Evolutionary conservation across 306 rosid species (phyloP).

Genomic region (Lagenaria siceraria): DNA sequence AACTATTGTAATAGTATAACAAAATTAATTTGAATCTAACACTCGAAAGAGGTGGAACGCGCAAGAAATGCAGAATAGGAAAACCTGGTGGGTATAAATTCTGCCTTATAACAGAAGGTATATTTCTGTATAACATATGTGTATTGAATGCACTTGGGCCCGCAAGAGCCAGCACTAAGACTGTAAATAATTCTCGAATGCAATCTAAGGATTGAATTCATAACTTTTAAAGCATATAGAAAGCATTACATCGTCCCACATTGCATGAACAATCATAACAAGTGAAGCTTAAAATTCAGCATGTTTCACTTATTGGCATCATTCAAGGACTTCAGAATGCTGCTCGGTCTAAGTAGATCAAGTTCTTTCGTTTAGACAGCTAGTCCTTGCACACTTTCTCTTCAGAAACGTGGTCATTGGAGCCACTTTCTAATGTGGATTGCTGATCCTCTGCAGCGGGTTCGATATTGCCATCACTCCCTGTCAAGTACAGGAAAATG

Average conservation of each 20-base stretch:
- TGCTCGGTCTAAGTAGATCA: neutral
- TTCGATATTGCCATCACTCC: slow-evolving; percentile 17
- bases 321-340: neutral
- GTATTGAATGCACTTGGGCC: neutral
- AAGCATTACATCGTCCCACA: neutral
- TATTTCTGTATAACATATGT: neutral
- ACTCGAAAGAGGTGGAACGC: neutral
- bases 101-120: neutral
- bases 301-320: slow-evolving; percentile 7
- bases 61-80: neutral
- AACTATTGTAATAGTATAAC: too few species aligned
- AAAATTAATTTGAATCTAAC: neutral
- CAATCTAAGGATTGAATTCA: slow-evolving; percentile 7
- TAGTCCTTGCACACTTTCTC: slow-evolving; percentile 21
- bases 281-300: slow-evolving; percentile 10
- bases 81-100: neutral
- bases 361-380: slow-evolving; percentile 5
- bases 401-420: slow-evolving; percentile 17
- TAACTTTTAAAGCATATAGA: neutral
- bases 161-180: neutral
- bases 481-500: slow-evolving; percentile 9
- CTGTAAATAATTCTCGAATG: neutral
- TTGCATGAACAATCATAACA: neutral
- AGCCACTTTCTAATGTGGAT: slow-evolving; percentile 14
- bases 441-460: slow-evolving; percentile 25